Evolutionary conservation across 2,329 filamentous ascomycete species (phyloP), one percentile per base, ranked within the genome.

Genomic region (Nothomitra cinnamomea): DNA sequence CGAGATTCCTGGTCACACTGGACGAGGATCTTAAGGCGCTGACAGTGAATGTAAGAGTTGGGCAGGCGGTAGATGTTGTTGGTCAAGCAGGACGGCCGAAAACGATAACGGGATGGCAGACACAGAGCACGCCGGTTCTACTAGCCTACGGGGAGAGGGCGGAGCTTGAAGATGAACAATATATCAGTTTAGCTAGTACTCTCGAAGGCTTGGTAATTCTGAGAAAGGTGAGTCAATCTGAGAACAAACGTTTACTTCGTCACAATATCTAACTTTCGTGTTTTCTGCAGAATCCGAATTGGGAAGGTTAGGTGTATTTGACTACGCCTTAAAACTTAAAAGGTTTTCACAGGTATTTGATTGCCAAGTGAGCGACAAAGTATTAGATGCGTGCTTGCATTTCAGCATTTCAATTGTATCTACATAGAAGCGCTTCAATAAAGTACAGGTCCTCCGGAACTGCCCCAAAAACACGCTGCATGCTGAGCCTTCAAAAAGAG

Each of bases 41-140:
- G 57, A 90, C 87, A 53, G 89, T 96, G 64, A 96, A 95, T 62
- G 92, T 98, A 15, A 85, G 92, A 32, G 90, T 98, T 45, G 92
- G 92, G 68, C 94, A 98, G 71, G 92, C 94, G 15, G 94, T 98
- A 19, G 92, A 98, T 66, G 89, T 98, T 42, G 92, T 98, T 41
- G 94, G 92, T 52, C 92, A 96, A 69, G 92, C 94, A 12, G 92
- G 92, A 66, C 80, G 90, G 58, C 92, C 92, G 60, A 96, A 98
- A 82, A 98, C 92, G 1, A 98, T 98, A 63, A 98, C 92, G 8
- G 92, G 92, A 53, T 98, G 92, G 92, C 92, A 98, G 71, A 98
- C 92, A 59, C 92, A 98, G 74, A 95, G 87, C 72, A 98, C 92
- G n/a, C 92, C 92, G 0, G 92, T 98, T 48, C 74, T 98, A 56